Conservation (phyloP, 805 yeast genomes). For the Saccharomycopsis fermentans region DNA sequence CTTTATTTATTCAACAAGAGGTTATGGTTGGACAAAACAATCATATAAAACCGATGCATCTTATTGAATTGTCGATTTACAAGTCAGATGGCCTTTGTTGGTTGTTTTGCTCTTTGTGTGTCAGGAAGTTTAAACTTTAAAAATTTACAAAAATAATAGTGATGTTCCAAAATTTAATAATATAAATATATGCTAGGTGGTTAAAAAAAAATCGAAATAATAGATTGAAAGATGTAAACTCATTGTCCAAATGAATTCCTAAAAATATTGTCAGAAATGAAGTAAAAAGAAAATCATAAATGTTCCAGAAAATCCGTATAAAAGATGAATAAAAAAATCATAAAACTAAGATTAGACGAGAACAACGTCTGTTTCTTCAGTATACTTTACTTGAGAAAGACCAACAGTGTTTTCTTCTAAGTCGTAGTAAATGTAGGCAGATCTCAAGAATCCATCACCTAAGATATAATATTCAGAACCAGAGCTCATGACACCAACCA, state of each 20-base stretch:
- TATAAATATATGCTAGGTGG: no score
- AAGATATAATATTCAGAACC: slow-evolving; percentile 40
- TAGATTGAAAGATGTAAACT: background rate
- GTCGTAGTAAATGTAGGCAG: no score
- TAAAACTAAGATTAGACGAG: background rate
- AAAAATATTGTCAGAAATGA: background rate
- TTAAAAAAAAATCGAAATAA: no score
- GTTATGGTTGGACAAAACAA: no score
- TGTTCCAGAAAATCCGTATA: background rate
- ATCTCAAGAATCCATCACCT: background rate
- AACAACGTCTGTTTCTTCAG: slow-evolving; percentile 5
- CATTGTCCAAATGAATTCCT: background rate
- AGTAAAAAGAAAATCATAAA: background rate
- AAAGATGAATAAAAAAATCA: background rate
- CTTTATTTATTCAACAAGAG: no score
- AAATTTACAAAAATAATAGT: no score
- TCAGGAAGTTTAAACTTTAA: no score
- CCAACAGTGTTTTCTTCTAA: slow-evolving; percentile 33
- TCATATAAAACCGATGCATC: no score
- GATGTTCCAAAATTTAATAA: no score
- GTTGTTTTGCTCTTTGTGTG: no score
- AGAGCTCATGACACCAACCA: slow-evolving; percentile 31
- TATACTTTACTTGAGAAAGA: slow-evolving; percentile 37
- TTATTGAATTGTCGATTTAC: no score
- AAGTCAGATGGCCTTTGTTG: no score